Conservation (phyloP, 805 yeast species). For the Wickerhamiella siamensis region DNA sequence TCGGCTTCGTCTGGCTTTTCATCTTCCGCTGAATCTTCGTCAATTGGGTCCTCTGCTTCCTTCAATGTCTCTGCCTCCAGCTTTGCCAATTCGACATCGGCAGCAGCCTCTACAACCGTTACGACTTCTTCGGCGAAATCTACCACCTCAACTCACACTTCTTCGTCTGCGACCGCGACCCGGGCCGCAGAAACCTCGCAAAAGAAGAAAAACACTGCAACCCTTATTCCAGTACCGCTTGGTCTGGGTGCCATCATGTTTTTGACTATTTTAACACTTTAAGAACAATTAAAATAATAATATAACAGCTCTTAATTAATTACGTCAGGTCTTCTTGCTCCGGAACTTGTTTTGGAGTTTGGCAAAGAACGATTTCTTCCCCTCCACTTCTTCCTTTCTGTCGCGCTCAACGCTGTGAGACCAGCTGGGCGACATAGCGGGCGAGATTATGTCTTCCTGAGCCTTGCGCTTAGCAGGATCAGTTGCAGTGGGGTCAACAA, state of each 20-base stretch:
- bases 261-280: too few species aligned
- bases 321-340: constrained; percentile 7
- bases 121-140: neutral
- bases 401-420: constrained; percentile 10
- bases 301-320: too few species aligned
- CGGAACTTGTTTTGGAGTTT: constrained; percentile 16
- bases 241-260: too few species aligned
- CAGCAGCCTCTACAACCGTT: neutral
- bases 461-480: constrained; percentile 5
- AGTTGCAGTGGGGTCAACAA: neutral
- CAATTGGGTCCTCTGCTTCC: neutral
- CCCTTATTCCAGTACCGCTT: too few species aligned
- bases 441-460: constrained; percentile 17
- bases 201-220: too few species aligned
- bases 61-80: neutral
- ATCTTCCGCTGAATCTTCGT: neutral
- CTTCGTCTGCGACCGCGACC: neutral
- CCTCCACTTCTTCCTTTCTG: constrained; percentile 4
- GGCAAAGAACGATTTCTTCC: constrained; percentile 1
- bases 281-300: too few species aligned
- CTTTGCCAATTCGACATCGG: neutral
- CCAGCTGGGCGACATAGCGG: constrained; percentile 22
- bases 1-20: neutral
- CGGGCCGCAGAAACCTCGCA: too few species aligned
- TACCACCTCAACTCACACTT: neutral